A percentile compares a stretch with the other conserved stretches of the same genome.
phyloP scores from a whole-genome alignment of 441 rosid species.

The Capsella rubella region DNA sequence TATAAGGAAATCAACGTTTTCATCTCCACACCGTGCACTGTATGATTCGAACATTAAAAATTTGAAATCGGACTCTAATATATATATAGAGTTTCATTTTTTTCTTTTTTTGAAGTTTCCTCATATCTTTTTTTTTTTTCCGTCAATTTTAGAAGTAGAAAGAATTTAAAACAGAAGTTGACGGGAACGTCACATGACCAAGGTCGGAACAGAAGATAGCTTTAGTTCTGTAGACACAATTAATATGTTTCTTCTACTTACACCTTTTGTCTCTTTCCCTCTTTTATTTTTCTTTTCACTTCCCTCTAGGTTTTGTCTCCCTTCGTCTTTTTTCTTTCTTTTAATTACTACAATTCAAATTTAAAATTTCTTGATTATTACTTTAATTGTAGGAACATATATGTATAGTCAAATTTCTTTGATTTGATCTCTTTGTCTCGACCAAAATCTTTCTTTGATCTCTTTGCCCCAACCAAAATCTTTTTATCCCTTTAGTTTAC shows the following conservation, averaged over 20 bases:
- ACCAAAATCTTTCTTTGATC: constrained; percentile 31
- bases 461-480: constrained; percentile 25
- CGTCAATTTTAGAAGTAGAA: neutral
- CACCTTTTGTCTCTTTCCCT: constrained; percentile 39
- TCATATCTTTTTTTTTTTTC: too few relatives aligned
- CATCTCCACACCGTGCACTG: constrained; percentile 3
- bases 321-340: constrained; percentile 2
- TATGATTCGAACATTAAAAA: constrained; percentile 1
- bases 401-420: constrained; percentile 15
- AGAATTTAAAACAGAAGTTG: constrained; percentile 34
- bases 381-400: constrained; percentile 17
- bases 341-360: constrained; percentile 3
- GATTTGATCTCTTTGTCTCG: constrained; percentile 23
- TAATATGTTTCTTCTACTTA: constrained; percentile 40
- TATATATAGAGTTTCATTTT: too few relatives aligned
- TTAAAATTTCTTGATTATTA: neutral
- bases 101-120: neutral
- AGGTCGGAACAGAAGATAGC: constrained; percentile 36
- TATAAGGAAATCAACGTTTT: constrained; percentile 17
- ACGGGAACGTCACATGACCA: constrained; percentile 41
- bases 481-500: neutral
- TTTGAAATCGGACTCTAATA: neutral
- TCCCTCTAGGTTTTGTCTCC: constrained; percentile 38
- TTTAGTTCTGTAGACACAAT: constrained; percentile 42
- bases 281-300: constrained; percentile 1